phyloP scores from a whole-genome alignment of 2,329 filamentous ascomycete genomes.

The Hymenoscyphus repandus region DNA sequence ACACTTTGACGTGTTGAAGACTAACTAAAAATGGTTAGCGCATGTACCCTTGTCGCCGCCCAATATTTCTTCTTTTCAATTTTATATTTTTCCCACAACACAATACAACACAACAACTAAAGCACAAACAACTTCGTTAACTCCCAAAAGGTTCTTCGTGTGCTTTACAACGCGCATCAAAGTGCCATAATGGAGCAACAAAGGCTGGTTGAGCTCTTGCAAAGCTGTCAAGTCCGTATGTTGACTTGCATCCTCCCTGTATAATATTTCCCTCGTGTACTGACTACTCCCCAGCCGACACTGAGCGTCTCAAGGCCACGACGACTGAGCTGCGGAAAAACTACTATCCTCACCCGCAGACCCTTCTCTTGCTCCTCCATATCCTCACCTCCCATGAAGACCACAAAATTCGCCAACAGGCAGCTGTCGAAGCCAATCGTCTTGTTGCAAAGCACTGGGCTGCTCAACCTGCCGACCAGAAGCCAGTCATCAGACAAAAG shows the following conservation, averaged over 20 bases:
- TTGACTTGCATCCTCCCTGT: conserved; percentile 26
- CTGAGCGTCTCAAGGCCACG: conserved; percentile 81
- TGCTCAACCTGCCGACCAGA: conserved; percentile 66
- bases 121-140: neutral
- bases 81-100: neutral
- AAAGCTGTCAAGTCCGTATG: conserved; percentile 83
- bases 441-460: conserved; percentile 84
- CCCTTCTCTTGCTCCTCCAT: conserved; percentile 81
- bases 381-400: conserved; percentile 72
- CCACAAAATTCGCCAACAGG: conserved; percentile 69
- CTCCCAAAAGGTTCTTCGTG: neutral
- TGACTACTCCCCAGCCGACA: conserved; percentile 61
- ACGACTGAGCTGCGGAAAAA: conserved; percentile 88
- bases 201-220: conserved; percentile 79
- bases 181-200: conserved; percentile 64
- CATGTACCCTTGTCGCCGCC: too few relatives aligned
- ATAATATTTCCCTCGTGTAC: conserved; percentile 15
- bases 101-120: neutral
- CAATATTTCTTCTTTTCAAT: too few relatives aligned
- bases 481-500: conserved; percentile 73
- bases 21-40: too few relatives aligned
- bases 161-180: conserved; percentile 1
- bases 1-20: too few relatives aligned
- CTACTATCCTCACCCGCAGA: conserved; percentile 83
- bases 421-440: conserved; percentile 82